Base-by-base conservation (phyloP, 176 grass and related monocot species). In the Triticum dicoccoides region DNA sequence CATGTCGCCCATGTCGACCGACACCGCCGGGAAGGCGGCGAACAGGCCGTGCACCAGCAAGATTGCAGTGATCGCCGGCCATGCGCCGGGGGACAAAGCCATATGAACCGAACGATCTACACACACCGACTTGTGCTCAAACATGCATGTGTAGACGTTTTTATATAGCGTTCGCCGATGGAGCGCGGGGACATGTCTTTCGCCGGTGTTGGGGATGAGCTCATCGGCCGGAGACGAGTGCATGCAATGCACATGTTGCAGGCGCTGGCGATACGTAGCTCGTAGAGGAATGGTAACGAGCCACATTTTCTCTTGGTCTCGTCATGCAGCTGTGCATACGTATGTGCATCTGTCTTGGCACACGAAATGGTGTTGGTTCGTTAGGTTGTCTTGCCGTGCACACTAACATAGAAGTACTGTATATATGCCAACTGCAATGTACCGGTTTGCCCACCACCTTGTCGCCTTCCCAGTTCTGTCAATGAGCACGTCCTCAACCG, bases 341-440 rank as follows among this genome's bases (percentile, higher is more conserved):
- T 63, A 3, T 8, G 49, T 56, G 5, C 14, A 6, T 80, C 29
- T 29, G 25, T 2, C 6, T 25, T 37, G 59, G 12, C 25, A 47
- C 37, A 7, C 8, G 61, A 65, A 58, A 8, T 56, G 0, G 8
- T 29, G 78, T 80, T 64, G 23, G 35, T 56, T 56, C 5, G 17
- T 80, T 86, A 24, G 51, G 49, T 6, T 42, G 45, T 20, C 20
- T 85, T 65, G 72, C 38, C 83, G 83, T 85, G 83, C 83, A 77
- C 83, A 24, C 39, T 54, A 35, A 54, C 23, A 23, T 23, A 56
- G 18, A 6, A 18, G 11, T 42, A 42, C 39, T 42, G 9, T 42
- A 42, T 42, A 42, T 42, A 20, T 56, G 52, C 14, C 15, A 15
- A 20, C 5, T 20, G 52, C 52, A 56, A 56, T 56, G 52, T 8